phyloP scores from a whole-genome alignment of 192 early-diverging fungal species.

The Dissophora globulifera region DNA sequence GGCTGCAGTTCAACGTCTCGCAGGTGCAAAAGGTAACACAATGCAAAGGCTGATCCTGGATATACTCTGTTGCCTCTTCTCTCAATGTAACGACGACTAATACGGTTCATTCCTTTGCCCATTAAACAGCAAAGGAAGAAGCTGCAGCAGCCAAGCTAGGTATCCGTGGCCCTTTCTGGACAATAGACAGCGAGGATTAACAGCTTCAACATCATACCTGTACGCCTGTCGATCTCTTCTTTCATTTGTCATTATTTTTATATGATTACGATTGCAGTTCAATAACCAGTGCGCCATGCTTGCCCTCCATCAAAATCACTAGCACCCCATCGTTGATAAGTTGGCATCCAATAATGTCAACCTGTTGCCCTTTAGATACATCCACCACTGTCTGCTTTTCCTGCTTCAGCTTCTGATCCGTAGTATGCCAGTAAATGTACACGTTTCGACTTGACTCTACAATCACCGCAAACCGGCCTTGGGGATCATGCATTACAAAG shows the following conservation, averaged over 20 bases:
- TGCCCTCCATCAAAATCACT: slow-evolving; percentile 55
- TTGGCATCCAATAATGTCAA: slow-evolving; percentile 62
- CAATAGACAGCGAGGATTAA: too few relatives aligned
- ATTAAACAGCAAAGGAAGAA: not conserved
- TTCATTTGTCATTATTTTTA: too few relatives aligned
- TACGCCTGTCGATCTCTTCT: too few relatives aligned
- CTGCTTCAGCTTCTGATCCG: slow-evolving; percentile 27
- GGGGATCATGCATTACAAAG: slow-evolving; percentile 68
- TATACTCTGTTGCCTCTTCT: too few relatives aligned
- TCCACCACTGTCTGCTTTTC: slow-evolving; percentile 60
- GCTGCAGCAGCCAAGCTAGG: slow-evolving; percentile 1
- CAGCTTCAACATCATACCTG: not conserved
- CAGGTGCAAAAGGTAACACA: slow-evolving; percentile 40
- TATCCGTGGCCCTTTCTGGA: not conserved
- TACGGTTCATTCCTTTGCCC: not conserved
- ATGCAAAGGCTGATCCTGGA: too few relatives aligned
- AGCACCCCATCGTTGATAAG: slow-evolving; percentile 53
- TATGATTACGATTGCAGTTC: slow-evolving; percentile 10
- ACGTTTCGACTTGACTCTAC: slow-evolving; percentile 63
- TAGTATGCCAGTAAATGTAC: slow-evolving; percentile 60
- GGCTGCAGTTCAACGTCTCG: slow-evolving; percentile 51
- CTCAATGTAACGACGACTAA: too few relatives aligned
- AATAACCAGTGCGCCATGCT: slow-evolving; percentile 37
- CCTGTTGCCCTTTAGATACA: slow-evolving; percentile 51
- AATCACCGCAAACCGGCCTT: slow-evolving; percentile 55